Base-by-base conservation (phyloP, 768 basidiomycete species). In the Mycena floridula region DNA sequence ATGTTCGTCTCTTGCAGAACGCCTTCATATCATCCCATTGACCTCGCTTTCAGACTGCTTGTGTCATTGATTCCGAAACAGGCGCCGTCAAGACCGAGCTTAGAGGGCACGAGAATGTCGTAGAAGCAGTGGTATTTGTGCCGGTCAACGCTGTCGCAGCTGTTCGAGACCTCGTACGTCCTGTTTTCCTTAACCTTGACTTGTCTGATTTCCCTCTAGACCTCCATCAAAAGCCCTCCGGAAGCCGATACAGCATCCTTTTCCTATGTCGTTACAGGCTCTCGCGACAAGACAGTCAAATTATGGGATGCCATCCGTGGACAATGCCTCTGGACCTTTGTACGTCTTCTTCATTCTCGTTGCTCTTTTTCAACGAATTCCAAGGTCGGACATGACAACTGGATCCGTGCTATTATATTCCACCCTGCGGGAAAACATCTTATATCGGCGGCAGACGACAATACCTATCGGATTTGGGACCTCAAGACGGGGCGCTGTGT, bases 391-490 rank as follows among this genome's bases (percentile, higher is more conserved):
- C 77, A 87, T 56, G 82, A 85, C 59, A 82, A 85, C 49, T 87
- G 85, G 84, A 67, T 87, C 21, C 73, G 81, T 38, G 76, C 76
- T 1, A 65, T 87, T 43, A 72, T 81, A 25, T 87, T 87, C 61
- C 84, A 87, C 59, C 84, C 85, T 0, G 67, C 69, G n/a, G 84
- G 85, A 13, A 83, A 82, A 54, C 75, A 73, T 53, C 67, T 87
- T 8, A 66, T 87, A 8, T 82, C 83, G 5, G 82, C 79, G 3
- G 77, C 79, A 9, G 84, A 86, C 59, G 83, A 86, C 69, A 76
- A 82, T 59, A 79, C 82, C 13, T 72, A 85, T 46, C 77, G 81
- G 13, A 69, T 85, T 3, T 86, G 85, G 84, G 84, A 87, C 47
- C 59, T 86, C 27, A 66, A 69, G 22, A 78, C 77, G 3, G 85